phyloP scores from a whole-genome alignment of 192 early-diverging fungal genomes.

The Lunasporangiospora selenospora region DNA sequence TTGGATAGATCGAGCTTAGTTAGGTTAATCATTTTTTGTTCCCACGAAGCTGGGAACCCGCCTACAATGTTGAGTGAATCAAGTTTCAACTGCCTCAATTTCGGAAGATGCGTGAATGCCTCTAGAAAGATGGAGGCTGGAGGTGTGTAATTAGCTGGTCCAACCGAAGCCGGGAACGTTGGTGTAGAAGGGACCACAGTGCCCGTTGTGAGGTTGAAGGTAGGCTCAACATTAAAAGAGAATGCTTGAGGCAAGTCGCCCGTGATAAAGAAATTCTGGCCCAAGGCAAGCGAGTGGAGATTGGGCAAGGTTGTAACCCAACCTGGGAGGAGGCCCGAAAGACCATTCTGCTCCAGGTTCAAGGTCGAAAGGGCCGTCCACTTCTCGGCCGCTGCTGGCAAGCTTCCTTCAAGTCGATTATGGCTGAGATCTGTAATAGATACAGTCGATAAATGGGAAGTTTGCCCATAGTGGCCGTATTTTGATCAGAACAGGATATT shows the following conservation, averaged over 20 bases:
- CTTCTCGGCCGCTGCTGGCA: conserved; percentile 15
- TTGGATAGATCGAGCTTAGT: conserved; percentile 43
- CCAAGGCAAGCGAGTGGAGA: conserved; percentile 33
- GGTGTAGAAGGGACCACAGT: not conserved
- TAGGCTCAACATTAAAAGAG: conserved; percentile 28
- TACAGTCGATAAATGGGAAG: too few relatives aligned
- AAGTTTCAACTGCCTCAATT: conserved; percentile 29
- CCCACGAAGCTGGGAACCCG: conserved; percentile 27
- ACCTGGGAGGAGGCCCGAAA: conserved; percentile 20
- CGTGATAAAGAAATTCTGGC: conserved; percentile 30
- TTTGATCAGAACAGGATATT: too few relatives aligned
- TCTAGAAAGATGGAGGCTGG: conserved; percentile 28
- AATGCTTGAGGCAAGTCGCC: conserved; percentile 13
- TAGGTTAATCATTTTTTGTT: conserved; percentile 31
- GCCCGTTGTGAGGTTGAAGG: not conserved
- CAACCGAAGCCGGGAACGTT: conserved; percentile 1
- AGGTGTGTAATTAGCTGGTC: conserved; percentile 1
- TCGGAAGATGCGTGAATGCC: conserved; percentile 9
- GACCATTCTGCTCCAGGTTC: conserved; percentile 22
- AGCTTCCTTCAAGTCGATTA: conserved; percentile 21
- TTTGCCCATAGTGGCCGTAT: too few relatives aligned
- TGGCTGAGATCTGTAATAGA: conserved; percentile 46
- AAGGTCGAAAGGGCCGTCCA: conserved; percentile 24
- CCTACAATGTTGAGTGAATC: conserved; percentile 32
- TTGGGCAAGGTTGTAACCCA: conserved; percentile 35